Evolutionary conservation across 2,329 filamentous ascomycete genomes (phyloP), one percentile per base, ranked within the genome.

Genomic region (Fusarium buharicum): DNA sequence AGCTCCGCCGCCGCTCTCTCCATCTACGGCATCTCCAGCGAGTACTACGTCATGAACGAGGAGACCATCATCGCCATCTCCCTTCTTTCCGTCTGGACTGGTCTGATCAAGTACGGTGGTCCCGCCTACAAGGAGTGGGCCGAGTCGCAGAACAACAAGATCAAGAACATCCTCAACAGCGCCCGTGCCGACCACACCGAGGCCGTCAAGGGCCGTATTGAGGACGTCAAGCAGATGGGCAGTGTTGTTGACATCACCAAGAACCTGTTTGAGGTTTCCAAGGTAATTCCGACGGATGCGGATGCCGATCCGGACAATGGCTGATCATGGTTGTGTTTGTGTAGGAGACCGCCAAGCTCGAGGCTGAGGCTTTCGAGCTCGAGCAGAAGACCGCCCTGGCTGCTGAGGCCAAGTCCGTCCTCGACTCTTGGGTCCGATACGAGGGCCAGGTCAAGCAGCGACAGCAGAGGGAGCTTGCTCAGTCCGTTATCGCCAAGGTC

Each of bases 31-130:
- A 93, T 99, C 82, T 96, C 91, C 89, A 99, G 96, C 83, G 95
- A 99, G 87, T 93, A 98, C 85, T 98, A 97, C 82, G 93, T 99
- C 78, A 86, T 99, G 82, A 99, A 99, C 84, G 95, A 99, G 86
- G 95, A 99, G 85, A 91, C 93, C 66, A 91, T 99, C 76, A 91
- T 96, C 75, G 91, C 92, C 69, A 87, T 99, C 82, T 95, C 91
- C 79, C 85, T 99, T 74, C 84, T 98, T 76, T 92, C 90, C 77
- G 91, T 98, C 76, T 99, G 96, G 90, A 90, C 85, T 75, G 92
- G 89, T 64, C 86, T 97, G 73, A 94, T 92, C 83, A 95, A 96
- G 82, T 97, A 92, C 78, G 93, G 91, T 74, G 95, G 94, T 52
- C 95, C 95, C 59, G 84, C 89, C 79, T 98, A 98, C 87, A 88